Conservation (phyloP, 345 rosid genomes). For the Balakata baccata region DNA sequence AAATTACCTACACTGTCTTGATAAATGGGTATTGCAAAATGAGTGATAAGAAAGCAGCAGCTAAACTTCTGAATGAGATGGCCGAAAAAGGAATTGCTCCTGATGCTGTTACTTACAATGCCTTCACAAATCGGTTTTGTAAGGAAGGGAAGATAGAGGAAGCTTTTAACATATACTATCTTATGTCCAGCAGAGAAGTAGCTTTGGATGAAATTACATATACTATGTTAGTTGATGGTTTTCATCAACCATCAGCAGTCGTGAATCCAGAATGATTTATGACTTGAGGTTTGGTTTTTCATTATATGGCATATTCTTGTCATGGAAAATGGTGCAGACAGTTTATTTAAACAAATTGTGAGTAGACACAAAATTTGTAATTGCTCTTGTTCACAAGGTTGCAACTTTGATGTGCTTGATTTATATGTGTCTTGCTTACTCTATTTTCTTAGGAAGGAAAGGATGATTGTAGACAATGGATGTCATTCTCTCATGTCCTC, state of each 20-base stretch:
- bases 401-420: slow-evolving; percentile 1
- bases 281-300: slow-evolving; percentile 10
- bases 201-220: slow-evolving; percentile 58
- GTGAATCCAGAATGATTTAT: slow-evolving; percentile 30
- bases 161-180: slow-evolving; percentile 48
- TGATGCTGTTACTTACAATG: slow-evolving; percentile 64
- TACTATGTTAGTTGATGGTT: slow-evolving; percentile 55
- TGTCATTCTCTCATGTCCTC: neutral
- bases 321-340: neutral
- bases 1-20: slow-evolving; percentile 72
- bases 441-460: slow-evolving; percentile 2
- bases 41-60: slow-evolving; percentile 58
- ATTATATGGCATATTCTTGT: neutral
- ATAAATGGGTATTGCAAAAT: slow-evolving; percentile 33
- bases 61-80: slow-evolving; percentile 61
- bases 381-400: neutral
- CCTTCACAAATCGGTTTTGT: slow-evolving; percentile 49
- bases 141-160: slow-evolving; percentile 55
- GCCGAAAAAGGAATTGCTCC: slow-evolving; percentile 50
- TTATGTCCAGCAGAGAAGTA: slow-evolving; percentile 31
- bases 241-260: slow-evolving; percentile 29
- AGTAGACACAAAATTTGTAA: neutral
- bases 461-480: neutral
- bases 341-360: slow-evolving; percentile 1
- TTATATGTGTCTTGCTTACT: neutral